Evolutionary conservation across 805 yeast genomes (phyloP).

Genomic region (Maudiozyma saulgeensis): DNA sequence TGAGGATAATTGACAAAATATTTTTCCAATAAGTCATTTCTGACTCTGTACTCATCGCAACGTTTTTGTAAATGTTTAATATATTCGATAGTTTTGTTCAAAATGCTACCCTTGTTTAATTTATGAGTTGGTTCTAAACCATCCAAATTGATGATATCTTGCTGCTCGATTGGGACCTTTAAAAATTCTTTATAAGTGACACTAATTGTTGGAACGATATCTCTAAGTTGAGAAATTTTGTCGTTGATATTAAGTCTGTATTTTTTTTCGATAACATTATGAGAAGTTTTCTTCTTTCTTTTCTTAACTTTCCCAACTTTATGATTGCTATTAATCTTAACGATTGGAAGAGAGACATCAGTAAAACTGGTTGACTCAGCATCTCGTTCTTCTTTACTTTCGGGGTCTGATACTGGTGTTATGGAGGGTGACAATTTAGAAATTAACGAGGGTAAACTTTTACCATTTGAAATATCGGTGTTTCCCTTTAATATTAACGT

Average conservation of each 20-base stretch:
- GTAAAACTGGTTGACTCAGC: neutral
- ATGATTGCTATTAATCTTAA: slow-evolving; percentile 4
- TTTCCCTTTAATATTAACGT: neutral
- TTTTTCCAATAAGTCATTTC: slow-evolving; percentile 36
- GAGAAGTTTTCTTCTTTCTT: slow-evolving; percentile 48
- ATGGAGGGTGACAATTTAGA: neutral
- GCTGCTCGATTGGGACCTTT: slow-evolving; percentile 43
- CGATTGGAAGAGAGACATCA: neutral
- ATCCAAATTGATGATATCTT: slow-evolving; percentile 53
- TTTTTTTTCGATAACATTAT: slow-evolving; percentile 63
- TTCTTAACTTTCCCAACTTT: slow-evolving; percentile 8
- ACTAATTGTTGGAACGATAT: slow-evolving; percentile 57
- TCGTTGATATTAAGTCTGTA: slow-evolving; percentile 64
- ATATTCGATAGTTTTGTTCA: slow-evolving; percentile 69
- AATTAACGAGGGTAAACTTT: neutral
- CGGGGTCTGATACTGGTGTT: neutral
- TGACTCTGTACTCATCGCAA: slow-evolving; percentile 39
- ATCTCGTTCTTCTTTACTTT: neutral
- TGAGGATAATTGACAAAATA: neutral
- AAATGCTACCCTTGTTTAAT: slow-evolving; percentile 66
- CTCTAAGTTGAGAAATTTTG: slow-evolving; percentile 53
- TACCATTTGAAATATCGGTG: neutral
- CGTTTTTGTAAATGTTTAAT: slow-evolving; percentile 62
- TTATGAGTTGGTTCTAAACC: slow-evolving; percentile 71
- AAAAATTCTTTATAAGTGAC: slow-evolving; percentile 35